A percentile compares a stretch with the other conserved stretches of the same genome.
phyloP scores from a whole-genome alignment of 495 filamentous ascomycete species.

The Penicillium egyptiacum region DNA sequence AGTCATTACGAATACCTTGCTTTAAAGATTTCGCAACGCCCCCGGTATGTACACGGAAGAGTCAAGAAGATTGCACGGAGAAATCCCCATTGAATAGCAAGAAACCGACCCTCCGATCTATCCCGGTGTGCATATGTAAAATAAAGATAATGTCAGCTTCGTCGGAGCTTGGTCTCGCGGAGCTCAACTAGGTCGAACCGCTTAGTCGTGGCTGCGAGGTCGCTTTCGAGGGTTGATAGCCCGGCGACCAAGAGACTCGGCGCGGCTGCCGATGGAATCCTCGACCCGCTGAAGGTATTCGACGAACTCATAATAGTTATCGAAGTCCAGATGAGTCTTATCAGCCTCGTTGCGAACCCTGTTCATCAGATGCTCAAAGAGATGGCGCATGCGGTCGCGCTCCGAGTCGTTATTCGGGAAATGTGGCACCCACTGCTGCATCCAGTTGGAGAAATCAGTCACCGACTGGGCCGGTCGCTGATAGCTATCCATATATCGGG shows the following conservation, averaged over 20 bases:
- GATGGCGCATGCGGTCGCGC: slow-evolving; percentile 17
- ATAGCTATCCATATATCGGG: slow-evolving; percentile 6
- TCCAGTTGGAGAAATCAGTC: slow-evolving; percentile 16
- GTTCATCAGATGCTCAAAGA: slow-evolving; percentile 14
- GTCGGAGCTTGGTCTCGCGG: neutral
- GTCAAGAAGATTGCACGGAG: neutral
- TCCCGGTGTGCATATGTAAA: neutral
- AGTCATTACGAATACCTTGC: neutral
- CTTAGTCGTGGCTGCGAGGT: slow-evolving; percentile 3
- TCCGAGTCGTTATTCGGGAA: slow-evolving; percentile 2
- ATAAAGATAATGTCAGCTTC: neutral
- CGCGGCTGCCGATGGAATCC: neutral
- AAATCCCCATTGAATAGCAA: neutral
- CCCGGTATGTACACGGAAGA: slow-evolving; percentile 4
- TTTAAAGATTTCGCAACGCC: neutral
- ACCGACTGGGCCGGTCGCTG: slow-evolving; percentile 13
- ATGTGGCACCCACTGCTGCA: slow-evolving; percentile 16
- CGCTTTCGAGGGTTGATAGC: slow-evolving; percentile 8
- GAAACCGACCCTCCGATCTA: neutral
- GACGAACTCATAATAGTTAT: slow-evolving; percentile 15
- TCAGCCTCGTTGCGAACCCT: slow-evolving; percentile 2
- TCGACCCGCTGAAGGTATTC: slow-evolving; percentile 18
- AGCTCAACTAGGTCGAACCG: neutral
- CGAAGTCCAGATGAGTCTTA: slow-evolving; percentile 11
- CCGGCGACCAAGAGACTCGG: slow-evolving; percentile 3